phyloP scores from a whole-genome alignment of 148 eudicot genomes.

The Selenicereus undatus region DNA sequence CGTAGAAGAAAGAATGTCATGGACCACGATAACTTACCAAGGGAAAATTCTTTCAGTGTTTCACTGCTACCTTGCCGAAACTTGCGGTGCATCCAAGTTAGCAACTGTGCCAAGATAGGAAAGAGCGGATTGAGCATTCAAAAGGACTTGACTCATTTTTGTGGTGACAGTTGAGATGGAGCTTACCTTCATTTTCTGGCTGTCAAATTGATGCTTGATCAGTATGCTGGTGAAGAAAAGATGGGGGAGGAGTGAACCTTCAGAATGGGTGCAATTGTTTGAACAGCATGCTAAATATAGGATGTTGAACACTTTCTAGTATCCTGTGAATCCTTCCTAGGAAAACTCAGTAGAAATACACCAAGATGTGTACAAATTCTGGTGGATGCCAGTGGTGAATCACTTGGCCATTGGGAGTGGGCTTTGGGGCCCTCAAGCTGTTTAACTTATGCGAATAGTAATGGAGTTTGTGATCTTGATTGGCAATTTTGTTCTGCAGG shows the following conservation, averaged over 20 bases:
- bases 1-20: neutral
- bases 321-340: neutral
- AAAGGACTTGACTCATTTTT: neutral
- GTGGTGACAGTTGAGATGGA: neutral
- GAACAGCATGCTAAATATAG: neutral
- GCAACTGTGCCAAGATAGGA: constrained; percentile 49
- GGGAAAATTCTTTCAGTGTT: constrained; percentile 52
- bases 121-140: neutral
- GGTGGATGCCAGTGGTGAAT: neutral
- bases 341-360: neutral
- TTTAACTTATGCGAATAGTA: neutral
- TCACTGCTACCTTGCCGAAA: constrained; percentile 60
- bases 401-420: neutral
- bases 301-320: neutral
- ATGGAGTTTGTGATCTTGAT: constrained; percentile 1
- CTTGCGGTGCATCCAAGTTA: constrained; percentile 97
- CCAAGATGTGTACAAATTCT: constrained; percentile 7
- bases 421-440: neutral
- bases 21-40: constrained; percentile 37
- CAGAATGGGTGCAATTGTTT: neutral
- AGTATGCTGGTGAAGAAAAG: neutral
- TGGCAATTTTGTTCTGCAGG: constrained; percentile 7
- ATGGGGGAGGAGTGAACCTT: neutral
- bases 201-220: neutral
- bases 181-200: constrained; percentile 18